Evolutionary conservation across 306 rosid species (phyloP).

Genomic region (Cicer chorassanicum): DNA sequence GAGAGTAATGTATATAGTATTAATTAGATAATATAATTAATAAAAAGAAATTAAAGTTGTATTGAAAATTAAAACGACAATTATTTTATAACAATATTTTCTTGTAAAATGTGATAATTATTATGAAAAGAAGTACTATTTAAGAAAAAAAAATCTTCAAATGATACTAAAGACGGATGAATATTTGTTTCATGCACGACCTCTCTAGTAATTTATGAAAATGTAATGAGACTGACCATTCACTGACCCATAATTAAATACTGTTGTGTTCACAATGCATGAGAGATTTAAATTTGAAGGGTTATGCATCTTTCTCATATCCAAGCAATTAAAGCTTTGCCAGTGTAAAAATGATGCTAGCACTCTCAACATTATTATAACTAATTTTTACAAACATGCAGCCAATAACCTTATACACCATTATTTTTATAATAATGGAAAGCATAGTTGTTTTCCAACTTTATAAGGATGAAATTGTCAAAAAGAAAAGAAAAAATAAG

Average conservation of each 20-base stretch:
- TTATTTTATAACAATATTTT: too few relatives aligned
- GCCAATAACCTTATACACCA: conserved; percentile 15
- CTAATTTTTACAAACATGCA: conserved; percentile 11
- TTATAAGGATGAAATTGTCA: neutral
- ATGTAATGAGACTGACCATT: conserved; percentile 23
- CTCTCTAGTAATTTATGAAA: conserved; percentile 9
- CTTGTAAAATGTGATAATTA: too few relatives aligned
- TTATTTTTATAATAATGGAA: neutral
- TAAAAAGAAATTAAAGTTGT: too few relatives aligned
- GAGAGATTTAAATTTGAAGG: conserved; percentile 16
- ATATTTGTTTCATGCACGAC: too few relatives aligned
- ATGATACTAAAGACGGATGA: too few relatives aligned
- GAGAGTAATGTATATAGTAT: too few relatives aligned
- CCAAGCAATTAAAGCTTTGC: conserved; percentile 29
- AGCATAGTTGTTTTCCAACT: neutral
- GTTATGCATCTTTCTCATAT: conserved; percentile 23
- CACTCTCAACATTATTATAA: neutral
- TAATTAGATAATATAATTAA: too few relatives aligned
- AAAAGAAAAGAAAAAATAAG: neutral
- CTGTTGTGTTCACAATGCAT: conserved; percentile 37
- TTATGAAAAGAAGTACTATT: too few relatives aligned
- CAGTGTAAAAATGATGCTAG: conserved; percentile 9
- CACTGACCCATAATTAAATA: conserved; percentile 49
- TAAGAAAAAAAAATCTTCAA: too few relatives aligned
- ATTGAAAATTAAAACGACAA: too few relatives aligned